Base-by-base conservation (phyloP, 2,329 filamentous ascomycete species). In the Trichoderma brevicompactum region DNA sequence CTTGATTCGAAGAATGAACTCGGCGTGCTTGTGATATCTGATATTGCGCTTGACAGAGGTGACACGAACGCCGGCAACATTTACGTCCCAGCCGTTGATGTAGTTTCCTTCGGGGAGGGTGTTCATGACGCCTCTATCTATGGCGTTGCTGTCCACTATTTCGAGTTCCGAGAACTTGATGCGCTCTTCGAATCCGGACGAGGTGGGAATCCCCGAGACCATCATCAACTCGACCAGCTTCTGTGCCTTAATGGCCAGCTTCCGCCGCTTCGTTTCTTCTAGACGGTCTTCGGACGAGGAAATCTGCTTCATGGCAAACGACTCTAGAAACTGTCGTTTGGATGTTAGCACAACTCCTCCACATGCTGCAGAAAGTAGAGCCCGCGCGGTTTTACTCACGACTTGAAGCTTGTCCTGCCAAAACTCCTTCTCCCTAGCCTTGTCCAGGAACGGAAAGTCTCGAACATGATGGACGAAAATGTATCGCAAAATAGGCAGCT, bases 151-250 rank as follows among this genome's bases (percentile, higher is more conserved):
- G 74, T 99, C 95, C 34, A 99, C 92, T 28, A 98, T 93, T 74
- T 99, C 95, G 79, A 99, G 90, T 79, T 99, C 95, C 1, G 93
- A 92, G 76, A 99, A 99, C 58, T 93, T 88, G 74, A 99, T 97
- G 65, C 95, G 88, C 81, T 99, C 95, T 78, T 99, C 95, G 75
- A 98, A 99, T 2, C 95, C 95, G 5, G 94, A 97, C 4, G 95
- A 93, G 1, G 95, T 99, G 40, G 92, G 92, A 65, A 99, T 90
- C 43, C 95, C 95, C 7, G 94, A 98, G 8, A 99, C 95, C 93
- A 99, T 97, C 95, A 99, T 99, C 67, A 99, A 83, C 82, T 99
- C 95, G 10, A 99, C 92, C 65, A 99, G 81, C 81, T 99, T 99
- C 77, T 95, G 90, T 54, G 92, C 92, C 84, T 99, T 99, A 72